These are phyloP conservation scores for Strombidium stylifer DNA, from an alignment of 73 alveolate genomes.

Conservation along the genomic window DNA sequence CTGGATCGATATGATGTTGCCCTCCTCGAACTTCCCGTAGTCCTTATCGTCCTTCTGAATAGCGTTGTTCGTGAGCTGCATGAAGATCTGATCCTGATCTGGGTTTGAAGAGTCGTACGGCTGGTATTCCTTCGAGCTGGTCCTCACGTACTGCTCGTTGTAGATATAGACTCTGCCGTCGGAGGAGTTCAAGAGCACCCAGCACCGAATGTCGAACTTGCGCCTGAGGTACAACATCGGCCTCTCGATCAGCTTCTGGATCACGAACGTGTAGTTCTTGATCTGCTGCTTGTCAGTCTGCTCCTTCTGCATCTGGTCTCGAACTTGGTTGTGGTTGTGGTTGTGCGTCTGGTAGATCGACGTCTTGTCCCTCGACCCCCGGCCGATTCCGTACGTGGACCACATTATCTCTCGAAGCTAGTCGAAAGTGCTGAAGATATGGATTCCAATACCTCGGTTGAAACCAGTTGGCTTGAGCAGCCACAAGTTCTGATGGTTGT, in stretches of 20 bases:
- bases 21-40: slow-evolving; percentile 87
- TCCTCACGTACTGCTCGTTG: slow-evolving; percentile 82
- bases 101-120: slow-evolving; percentile 54
- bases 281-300: no score
- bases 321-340: no score
- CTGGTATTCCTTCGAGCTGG: slow-evolving; percentile 67
- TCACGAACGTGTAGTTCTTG: no score
- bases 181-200: slow-evolving; percentile 82
- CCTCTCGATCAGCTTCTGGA: slow-evolving; percentile 87
- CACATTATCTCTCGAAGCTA: slow-evolving; percentile 40
- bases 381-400: no score
- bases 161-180: slow-evolving; percentile 66
- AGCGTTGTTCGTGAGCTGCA: slow-evolving; percentile 93
- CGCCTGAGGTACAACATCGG: slow-evolving; percentile 83
- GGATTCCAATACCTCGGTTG: slow-evolving; percentile 92
- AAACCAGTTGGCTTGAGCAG: slow-evolving; percentile 84
- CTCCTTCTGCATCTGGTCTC: no score
- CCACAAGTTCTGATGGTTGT: slow-evolving; percentile 81
- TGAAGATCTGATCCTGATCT: slow-evolving; percentile 59
- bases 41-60: slow-evolving; percentile 73
- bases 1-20: no score
- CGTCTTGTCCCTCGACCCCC: no score
- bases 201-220: slow-evolving; percentile 89
- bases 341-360: no score
- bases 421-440: slow-evolving; percentile 65